Evolutionary conservation across 768 basidiomycete genomes (phyloP), one percentile per base, ranked within the genome.

Genomic region (Trametes sanguinea): DNA sequence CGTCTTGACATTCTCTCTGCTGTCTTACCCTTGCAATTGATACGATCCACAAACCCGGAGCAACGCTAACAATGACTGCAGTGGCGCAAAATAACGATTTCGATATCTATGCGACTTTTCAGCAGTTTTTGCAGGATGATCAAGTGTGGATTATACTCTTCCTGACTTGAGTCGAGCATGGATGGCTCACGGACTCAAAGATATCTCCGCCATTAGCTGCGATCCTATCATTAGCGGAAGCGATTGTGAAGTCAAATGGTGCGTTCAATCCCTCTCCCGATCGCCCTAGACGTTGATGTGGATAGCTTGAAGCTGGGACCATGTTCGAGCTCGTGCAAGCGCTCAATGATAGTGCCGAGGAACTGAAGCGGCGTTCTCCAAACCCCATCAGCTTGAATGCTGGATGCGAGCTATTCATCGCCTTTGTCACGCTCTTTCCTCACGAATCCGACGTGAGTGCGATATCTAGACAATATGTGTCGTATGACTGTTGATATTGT

Each of bases 311-410:
- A 93, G 93, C 92, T 51, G 91, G 87, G 2, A 97, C 95, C 22
- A 95, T 94, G 88, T 92, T 89, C 67, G 96, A 99, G 74, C 86
- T 98, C 32, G 88, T 92, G 27, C 83, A 89, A 64, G 94, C 87
- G 29, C 83, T 97, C 61, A 86, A 92, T 60, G 83, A 89, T 46
- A 91, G 87, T 46, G 88, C 90, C 1, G 79, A 85, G 40, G 76
- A 78, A 5, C 77, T 96, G 54, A 86, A 83, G 65, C 73, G 77
- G 29, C 79, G 80, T n/a, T 82, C 85, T 0, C 78, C 86, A 30
- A 94, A 94, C 73, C 84, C 90, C 27, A 90, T 95, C 76, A 87
- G 92, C 65, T 78, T 94, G 63, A 88, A 88, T 63, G 92, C 92
- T n/a, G 94, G 94, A 59, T 92, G 89, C 74, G 89, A 94, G 73